phyloP scores from a whole-genome alignment of 805 yeast species.

The Spathaspora hagerdaliae region DNA sequence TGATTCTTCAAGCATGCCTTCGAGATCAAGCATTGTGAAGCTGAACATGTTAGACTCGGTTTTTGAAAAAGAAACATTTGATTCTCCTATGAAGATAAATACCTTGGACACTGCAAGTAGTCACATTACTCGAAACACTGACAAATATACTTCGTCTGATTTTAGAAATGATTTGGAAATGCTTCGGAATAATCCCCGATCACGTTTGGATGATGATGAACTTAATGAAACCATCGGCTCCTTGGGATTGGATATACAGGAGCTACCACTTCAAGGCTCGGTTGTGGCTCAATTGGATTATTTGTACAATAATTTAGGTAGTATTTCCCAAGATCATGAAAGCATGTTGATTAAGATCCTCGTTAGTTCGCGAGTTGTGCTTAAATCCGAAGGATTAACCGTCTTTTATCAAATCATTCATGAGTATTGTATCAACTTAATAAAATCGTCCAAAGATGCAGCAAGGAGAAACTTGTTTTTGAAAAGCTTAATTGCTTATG shows the following conservation, averaged over 20 bases:
- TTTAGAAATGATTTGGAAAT: constrained; percentile 25
- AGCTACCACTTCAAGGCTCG: not conserved
- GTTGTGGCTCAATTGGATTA: not conserved
- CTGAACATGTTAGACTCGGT: constrained; percentile 5
- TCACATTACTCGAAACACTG: constrained; percentile 2
- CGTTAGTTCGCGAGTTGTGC: not conserved
- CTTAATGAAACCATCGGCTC: constrained; percentile 10
- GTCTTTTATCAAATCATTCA: not conserved
- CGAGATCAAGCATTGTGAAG: not conserved
- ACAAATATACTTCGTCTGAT: constrained; percentile 10
- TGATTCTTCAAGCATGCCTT: not conserved
- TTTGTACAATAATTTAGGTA: not conserved
- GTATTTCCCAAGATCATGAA: constrained; percentile 4
- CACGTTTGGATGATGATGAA: constrained; percentile 12
- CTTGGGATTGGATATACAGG: not conserved
- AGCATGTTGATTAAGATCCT: constrained; percentile 4
- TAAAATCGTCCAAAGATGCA: not conserved
- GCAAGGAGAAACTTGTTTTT: constrained; percentile 1
- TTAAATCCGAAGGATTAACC: not conserved
- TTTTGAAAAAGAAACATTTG: constrained; percentile 23
- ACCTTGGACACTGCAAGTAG: constrained; percentile 9
- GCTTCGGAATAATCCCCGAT: constrained; percentile 11
- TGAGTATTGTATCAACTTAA: not conserved
- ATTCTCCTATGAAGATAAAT: constrained; percentile 33
- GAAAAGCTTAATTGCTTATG: constrained; percentile 6